Percentiles rank a stretch among this genome's conserved stretches.
phyloP scores from a whole-genome alignment of 441 rosid genomes.

The Gossypium gossypioides region DNA sequence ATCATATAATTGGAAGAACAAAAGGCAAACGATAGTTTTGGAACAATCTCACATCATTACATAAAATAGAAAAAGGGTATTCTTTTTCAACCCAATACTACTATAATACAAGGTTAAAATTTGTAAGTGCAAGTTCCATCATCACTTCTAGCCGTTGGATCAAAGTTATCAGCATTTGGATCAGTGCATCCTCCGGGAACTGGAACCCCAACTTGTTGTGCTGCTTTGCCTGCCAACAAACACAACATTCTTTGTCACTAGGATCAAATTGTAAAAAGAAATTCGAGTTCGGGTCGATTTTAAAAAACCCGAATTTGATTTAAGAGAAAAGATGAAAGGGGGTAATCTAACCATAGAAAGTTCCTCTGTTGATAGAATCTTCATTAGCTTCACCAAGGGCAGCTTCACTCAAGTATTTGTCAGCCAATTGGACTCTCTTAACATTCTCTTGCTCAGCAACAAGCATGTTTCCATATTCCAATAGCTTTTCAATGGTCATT shows the following conservation, averaged over 20 bases:
- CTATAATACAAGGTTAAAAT: constrained; percentile 12
- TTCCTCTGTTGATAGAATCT: not conserved
- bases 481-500: not conserved
- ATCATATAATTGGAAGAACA: not conserved
- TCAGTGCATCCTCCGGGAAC: constrained; percentile 87
- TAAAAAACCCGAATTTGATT: too few relatives aligned
- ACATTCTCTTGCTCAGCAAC: not conserved
- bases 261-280: too few relatives aligned
- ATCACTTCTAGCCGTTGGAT: constrained; percentile 91
- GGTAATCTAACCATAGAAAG: not conserved
- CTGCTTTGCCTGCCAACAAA: constrained; percentile 55
- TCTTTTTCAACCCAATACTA: not conserved
- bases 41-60: constrained; percentile 14
- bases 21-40: not conserved
- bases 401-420: not conserved
- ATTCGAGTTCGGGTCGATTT: too few relatives aligned
- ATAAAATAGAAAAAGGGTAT: not conserved
- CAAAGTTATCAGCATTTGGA: constrained; percentile 58
- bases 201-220: constrained; percentile 63
- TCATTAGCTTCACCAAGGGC: not conserved
- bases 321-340: not conserved
- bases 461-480: not conserved
- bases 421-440: not conserved
- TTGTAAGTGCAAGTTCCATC: constrained; percentile 68
- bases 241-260: not conserved